Evolutionary conservation across 176 grass and related monocot genomes (phyloP).

Genomic region (Microstegium vimineum): DNA sequence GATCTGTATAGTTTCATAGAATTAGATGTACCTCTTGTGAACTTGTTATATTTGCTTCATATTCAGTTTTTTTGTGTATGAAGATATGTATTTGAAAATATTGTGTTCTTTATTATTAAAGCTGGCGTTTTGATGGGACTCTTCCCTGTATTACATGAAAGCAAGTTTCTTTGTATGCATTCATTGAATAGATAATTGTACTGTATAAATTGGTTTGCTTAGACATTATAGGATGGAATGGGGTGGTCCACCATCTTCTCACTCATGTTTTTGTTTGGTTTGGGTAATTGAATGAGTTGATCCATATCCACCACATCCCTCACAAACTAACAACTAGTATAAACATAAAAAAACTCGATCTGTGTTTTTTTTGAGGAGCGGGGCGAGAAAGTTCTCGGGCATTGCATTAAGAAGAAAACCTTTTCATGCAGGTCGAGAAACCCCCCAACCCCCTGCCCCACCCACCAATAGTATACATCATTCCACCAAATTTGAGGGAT

Average conservation of each 20-base stretch:
- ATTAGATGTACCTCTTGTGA: neutral
- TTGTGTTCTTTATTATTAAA: neutral
- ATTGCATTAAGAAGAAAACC: neutral
- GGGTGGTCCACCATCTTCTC: neutral
- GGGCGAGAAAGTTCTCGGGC: neutral
- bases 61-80: neutral
- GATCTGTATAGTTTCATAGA: neutral
- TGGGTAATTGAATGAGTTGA: neutral
- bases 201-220: neutral
- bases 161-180: neutral
- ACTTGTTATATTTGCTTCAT: neutral
- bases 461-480: neutral
- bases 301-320: neutral
- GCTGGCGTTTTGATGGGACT: neutral
- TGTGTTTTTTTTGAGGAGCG: no score
- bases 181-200: neutral
- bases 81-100: neutral
- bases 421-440: neutral
- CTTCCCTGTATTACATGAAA: neutral
- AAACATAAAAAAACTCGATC: neutral
- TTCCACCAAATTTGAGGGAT: neutral
- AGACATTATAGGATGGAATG: neutral
- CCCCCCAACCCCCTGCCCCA: neutral
- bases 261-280: neutral
- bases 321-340: neutral